Percentiles rank a stretch among this genome's conserved stretches.
Evolutionary conservation across 2,329 filamentous ascomycete genomes (phyloP).

Genomic region (Calonectria hawksworthii): DNA sequence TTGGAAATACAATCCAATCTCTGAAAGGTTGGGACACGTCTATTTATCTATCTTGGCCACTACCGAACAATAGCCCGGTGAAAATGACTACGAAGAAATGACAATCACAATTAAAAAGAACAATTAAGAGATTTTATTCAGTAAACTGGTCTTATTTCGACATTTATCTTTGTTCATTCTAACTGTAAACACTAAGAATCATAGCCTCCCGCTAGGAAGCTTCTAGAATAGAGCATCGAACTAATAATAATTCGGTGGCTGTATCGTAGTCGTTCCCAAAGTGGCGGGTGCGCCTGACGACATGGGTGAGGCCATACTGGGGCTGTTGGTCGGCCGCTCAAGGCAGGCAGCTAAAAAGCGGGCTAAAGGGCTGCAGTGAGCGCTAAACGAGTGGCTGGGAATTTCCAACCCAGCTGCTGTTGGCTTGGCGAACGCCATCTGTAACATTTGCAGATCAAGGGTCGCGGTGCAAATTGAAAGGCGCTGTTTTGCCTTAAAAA

Average conservation of each 20-base stretch:
- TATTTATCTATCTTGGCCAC: background rate
- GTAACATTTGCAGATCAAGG: background rate
- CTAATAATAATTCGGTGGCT: background rate
- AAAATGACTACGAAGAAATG: too few species aligned
- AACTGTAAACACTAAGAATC: too few species aligned
- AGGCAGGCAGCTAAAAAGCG: background rate
- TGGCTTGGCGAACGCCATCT: background rate
- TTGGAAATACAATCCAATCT: slow-evolving; percentile 3
- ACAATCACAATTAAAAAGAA: too few species aligned
- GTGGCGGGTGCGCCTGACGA: background rate
- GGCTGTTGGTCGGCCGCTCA: background rate
- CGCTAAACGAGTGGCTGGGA: background rate
- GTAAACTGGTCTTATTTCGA: too few species aligned
- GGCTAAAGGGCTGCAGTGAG: background rate
- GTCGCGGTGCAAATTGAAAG: background rate
- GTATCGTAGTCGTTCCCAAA: background rate
- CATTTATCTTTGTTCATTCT: too few species aligned
- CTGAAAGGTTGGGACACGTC: background rate
- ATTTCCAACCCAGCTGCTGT: background rate
- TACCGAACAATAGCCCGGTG: too few species aligned
- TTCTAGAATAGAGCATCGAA: too few species aligned
- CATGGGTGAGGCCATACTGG: background rate
- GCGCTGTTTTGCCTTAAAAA: background rate
- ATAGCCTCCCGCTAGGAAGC: too few species aligned
- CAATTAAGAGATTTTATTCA: too few species aligned